These are phyloP conservation scores for Saccharata proteae DNA, from an alignment of 2,329 filamentous ascomycete genomes.

Conservation along the genomic window DNA sequence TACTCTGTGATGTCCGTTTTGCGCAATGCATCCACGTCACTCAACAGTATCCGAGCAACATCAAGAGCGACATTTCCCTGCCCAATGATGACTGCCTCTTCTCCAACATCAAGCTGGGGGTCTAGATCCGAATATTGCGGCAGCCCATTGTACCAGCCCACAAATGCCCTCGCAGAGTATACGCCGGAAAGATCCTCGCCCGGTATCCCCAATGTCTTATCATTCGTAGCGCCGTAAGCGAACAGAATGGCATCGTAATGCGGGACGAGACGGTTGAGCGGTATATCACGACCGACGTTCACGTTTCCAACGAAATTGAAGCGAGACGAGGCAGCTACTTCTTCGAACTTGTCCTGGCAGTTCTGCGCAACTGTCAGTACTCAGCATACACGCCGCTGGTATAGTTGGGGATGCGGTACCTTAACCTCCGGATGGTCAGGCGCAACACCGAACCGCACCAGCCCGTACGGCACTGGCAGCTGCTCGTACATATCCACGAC, in stretches of 20 bases:
- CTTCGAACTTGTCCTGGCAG: conserved; percentile 84
- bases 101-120: conserved; percentile 62
- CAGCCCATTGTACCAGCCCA: conserved; percentile 96
- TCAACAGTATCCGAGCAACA: conserved; percentile 76
- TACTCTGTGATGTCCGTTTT: conserved; percentile 83
- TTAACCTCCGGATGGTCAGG: conserved; percentile 98
- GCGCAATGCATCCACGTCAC: conserved; percentile 57
- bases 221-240: conserved; percentile 80
- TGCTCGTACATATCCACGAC: conserved; percentile 94
- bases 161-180: conserved; percentile 82
- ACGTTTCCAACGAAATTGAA: conserved; percentile 92
- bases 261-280: conserved; percentile 55
- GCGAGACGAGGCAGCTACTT: conserved; percentile 67
- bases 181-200: conserved; percentile 70
- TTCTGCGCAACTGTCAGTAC: conserved; percentile 46
- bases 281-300: conserved; percentile 58
- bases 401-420: conserved; percentile 49
- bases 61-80: conserved; percentile 96
- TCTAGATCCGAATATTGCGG: conserved; percentile 64
- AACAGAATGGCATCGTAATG: conserved; percentile 91
- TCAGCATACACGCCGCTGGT: background rate
- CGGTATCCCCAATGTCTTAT: conserved; percentile 64
- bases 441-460: conserved; percentile 91
- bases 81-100: conserved; percentile 79
- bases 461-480: conserved; percentile 80